Percentiles rank a stretch among this genome's conserved stretches.
These are phyloP conservation scores for Lactifluus piperatus DNA, from an alignment of 768 basidiomycete genomes.

Conservation along the genomic window DNA sequence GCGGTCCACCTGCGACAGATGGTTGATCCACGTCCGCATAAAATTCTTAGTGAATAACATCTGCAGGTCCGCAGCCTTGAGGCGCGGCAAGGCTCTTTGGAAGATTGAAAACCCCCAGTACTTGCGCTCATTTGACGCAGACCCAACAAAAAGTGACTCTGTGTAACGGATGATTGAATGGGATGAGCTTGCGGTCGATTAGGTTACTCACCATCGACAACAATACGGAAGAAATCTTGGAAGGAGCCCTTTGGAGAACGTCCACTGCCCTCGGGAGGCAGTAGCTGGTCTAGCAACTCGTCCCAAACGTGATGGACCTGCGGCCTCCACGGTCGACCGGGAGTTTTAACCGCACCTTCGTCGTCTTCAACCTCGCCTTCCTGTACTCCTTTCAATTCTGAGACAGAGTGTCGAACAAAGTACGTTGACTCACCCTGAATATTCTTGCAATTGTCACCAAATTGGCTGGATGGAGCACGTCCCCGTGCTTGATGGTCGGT, in stretches of 20 bases:
- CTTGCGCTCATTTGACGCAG: slow-evolving; percentile 80
- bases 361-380: slow-evolving; percentile 43
- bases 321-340: slow-evolving; percentile 69
- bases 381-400: not conserved
- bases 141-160: slow-evolving; percentile 84
- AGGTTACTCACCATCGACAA: slow-evolving; percentile 70
- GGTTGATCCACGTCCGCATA: slow-evolving; percentile 96
- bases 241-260: slow-evolving; percentile 49
- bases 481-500: slow-evolving; percentile 69
- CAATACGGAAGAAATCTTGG: slow-evolving; percentile 84
- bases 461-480: slow-evolving; percentile 64
- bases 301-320: slow-evolving; percentile 92
- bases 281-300: slow-evolving; percentile 65
- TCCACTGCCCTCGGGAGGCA: slow-evolving; percentile 38
- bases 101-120: slow-evolving; percentile 96
- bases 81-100: slow-evolving; percentile 63
- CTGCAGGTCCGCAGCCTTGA: slow-evolving; percentile 57
- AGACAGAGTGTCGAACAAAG: not conserved
- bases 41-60: slow-evolving; percentile 92
- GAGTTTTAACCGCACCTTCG: slow-evolving; percentile 39
- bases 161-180: not conserved
- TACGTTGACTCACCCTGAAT: slow-evolving; percentile 52
- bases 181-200: not conserved
- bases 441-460: slow-evolving; percentile 65
- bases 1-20: slow-evolving; percentile 80